Percentiles rank a stretch among this genome's conserved stretches.
Conservation (phyloP, 306 rosid species). For the Prunus mongolica region DNA sequence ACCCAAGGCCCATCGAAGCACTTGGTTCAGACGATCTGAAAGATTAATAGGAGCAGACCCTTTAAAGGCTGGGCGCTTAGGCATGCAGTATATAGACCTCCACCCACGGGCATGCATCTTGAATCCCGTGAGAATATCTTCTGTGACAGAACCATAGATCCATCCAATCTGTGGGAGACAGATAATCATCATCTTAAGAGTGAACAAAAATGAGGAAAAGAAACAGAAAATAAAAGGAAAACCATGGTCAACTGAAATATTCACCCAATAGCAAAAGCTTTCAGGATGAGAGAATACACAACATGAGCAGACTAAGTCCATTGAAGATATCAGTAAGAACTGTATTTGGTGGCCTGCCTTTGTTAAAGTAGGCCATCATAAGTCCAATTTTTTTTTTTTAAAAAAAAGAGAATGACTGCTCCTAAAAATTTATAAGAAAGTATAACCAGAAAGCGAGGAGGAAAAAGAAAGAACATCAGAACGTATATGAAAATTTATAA, state of each 20-base stretch:
- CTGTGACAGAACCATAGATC: constrained; percentile 98
- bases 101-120: constrained; percentile 99
- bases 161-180: constrained; percentile 79
- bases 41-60: constrained; percentile 99
- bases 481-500: neutral
- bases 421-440: neutral
- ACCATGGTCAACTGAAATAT: too few species aligned
- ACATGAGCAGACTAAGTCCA: too few species aligned
- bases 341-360: too few species aligned
- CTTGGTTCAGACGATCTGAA: constrained; percentile 97
- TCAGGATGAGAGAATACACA: too few species aligned
- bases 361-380: neutral
- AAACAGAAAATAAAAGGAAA: neutral
- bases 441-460: neutral
- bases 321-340: too few species aligned
- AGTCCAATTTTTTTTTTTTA: neutral
- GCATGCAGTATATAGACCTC: constrained; percentile 95
- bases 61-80: constrained; percentile 85
- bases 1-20: constrained; percentile 96
- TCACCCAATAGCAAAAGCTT: too few species aligned
- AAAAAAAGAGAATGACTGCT: neutral
- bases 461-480: too few species aligned
- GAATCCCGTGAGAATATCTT: constrained; percentile 98
- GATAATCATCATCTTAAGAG: neutral
- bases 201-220: neutral